These are phyloP conservation scores for Psilocybe azurescens DNA, from an alignment of 768 basidiomycete species.

Conservation along the genomic window DNA sequence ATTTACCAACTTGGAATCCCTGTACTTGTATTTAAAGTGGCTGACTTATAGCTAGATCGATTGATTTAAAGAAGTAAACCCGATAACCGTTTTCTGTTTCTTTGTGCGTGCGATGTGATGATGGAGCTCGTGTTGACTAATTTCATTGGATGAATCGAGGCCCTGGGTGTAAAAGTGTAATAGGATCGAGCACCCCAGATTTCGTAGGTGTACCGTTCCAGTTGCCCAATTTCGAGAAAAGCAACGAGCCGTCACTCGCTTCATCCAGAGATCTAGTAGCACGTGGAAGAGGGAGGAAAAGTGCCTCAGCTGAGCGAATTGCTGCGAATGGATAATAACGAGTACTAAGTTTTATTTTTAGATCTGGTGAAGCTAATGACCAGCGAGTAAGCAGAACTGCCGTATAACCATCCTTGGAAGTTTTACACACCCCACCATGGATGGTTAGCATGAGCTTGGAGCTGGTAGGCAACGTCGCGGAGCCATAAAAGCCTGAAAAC, in stretches of 20 bases:
- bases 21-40: slow-evolving; percentile 17
- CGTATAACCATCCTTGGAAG: too few species aligned
- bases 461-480: slow-evolving; percentile 5
- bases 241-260: not conserved
- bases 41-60: slow-evolving; percentile 9
- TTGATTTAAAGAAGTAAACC: not conserved
- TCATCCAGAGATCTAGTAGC: slow-evolving; percentile 9
- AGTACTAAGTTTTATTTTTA: not conserved
- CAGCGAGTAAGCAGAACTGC: too few species aligned
- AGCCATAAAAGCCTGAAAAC: slow-evolving; percentile 11
- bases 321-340: not conserved
- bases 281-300: slow-evolving; percentile 4
- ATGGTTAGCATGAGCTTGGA: not conserved
- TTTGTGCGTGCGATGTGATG: not conserved
- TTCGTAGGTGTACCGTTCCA: not conserved
- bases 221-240: slow-evolving; percentile 5
- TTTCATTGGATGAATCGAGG: slow-evolving; percentile 3
- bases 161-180: slow-evolving; percentile 1
- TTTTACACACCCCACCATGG: too few species aligned
- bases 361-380: too few species aligned
- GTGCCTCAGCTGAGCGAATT: not conserved
- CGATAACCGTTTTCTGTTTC: not conserved
- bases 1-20: slow-evolving; percentile 12
- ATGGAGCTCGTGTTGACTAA: not conserved
- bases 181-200: slow-evolving; percentile 12